These are phyloP conservation scores for Solanum appendiculatum DNA, from an alignment of 257 asterid genomes.

Conservation along the genomic window DNA sequence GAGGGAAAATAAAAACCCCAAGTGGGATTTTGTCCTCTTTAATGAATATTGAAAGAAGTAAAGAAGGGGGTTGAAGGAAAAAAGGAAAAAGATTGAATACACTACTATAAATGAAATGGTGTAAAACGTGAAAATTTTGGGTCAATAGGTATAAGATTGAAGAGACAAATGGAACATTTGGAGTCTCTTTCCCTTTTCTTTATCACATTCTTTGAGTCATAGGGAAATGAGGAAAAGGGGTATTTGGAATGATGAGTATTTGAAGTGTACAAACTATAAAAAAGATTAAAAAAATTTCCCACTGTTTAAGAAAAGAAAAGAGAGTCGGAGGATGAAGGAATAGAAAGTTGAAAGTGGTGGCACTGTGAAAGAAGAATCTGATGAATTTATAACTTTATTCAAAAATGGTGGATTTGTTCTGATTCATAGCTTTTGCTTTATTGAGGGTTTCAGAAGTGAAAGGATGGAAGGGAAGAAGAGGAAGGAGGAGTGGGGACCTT, in stretches of 20 bases:
- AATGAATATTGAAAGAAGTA: background rate
- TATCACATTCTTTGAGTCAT: background rate
- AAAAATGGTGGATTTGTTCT: constrained; percentile 2
- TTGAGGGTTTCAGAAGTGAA: constrained; percentile 5
- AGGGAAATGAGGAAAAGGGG: background rate
- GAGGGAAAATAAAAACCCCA: background rate
- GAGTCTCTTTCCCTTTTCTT: background rate
- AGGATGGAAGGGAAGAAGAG: background rate
- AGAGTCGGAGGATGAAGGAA: background rate
- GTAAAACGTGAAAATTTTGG: constrained; percentile 10
- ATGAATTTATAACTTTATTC: background rate
- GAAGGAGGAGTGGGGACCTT: background rate
- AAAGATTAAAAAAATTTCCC: background rate
- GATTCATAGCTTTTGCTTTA: constrained; percentile 26
- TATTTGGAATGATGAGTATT: background rate
- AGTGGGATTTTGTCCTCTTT: background rate
- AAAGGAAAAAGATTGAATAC: background rate
- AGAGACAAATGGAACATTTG: background rate
- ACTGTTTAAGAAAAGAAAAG: background rate
- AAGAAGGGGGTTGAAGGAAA: background rate
- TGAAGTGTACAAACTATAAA: background rate
- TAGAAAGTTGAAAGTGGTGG: background rate
- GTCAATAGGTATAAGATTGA: background rate
- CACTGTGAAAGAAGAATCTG: constrained; percentile 20
- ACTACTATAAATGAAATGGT: constrained; percentile 1